Evolutionary conservation across 2,329 filamentous ascomycete genomes (phyloP), one percentile per base, ranked within the genome.

Genomic region (Fusarium poae): DNA sequence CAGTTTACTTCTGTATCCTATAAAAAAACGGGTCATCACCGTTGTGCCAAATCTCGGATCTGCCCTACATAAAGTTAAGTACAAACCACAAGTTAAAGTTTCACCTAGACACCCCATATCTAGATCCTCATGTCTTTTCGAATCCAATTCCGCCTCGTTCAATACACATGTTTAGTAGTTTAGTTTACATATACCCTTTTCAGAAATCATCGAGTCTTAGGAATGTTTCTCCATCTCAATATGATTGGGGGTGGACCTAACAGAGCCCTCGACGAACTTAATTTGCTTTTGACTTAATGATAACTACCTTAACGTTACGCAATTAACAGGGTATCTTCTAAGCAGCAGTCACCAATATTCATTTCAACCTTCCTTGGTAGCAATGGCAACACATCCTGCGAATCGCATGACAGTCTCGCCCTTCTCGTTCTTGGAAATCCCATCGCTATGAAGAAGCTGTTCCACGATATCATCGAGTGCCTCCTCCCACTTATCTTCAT

Each of bases 251-350:
- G n/a, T n/a, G n/a, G n/a, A n/a, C n/a, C n/a, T n/a, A n/a, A n/a
- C n/a, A n/a, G 30, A 7, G 16, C 40, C 51, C 7, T 52, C 44
- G 18, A 55, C 21, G n/a, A 56, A 66, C 6, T 39, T 43, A 83
- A 79, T 27, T 78, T 78, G 6, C 72, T 56, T 6, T 83, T 84
- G 21, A 85, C 76, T 44, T 82, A 79, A 27, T 27, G 9, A 27
- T 8, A 8, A 27, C 5, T 20, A 7, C 11, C 39, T 23, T 18
- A 34, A 25, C 21, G 21, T 20, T 53, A 34, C 25, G 7, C 8
- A 16, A 20, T 29, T 4, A 2, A 15, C 10, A 30, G 18, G 6
- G 10, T 15, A 32, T 5, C n/a, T 23, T 18, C 6, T 49, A 18
- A 34, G n/a, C 20, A 23, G 34, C 10, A 18, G 16, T 10, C 25